Evolutionary conservation across 2,329 filamentous ascomycete species (phyloP), one percentile per base, ranked within the genome.

Genomic region (Chaetothyriales sp.): DNA sequence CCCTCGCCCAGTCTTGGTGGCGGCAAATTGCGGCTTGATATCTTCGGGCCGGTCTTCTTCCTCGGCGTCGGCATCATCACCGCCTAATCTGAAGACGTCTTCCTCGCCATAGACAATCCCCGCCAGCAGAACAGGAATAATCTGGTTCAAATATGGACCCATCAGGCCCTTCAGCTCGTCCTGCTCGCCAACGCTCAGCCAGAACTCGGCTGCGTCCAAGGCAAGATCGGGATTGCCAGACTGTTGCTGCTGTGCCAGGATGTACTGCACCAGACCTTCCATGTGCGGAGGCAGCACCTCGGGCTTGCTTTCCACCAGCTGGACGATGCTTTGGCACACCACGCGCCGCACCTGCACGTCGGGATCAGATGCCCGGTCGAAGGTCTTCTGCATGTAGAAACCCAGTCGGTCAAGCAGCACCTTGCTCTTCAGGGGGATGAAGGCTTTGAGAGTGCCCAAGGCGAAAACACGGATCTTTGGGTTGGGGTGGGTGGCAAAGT

Each of bases 51-150:
- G 80, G 65, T 98, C 92, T 46, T 98, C 90, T 54, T 87, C 77
- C 15, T 96, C 88, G 44, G 92, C 92, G 64, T 96, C 89, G 58
- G 90, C 84, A 18, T 83, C 86, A 55, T 87, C 87, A 8, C 81
- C 84, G 55, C 89, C 88, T 6, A 96, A 73, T 48, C 88, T 74
- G 32, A 86, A 76, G 59, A 95, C 92, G 58, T 96, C 92, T 59
- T 98, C 92, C 56, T 92, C 86, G 61, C 84, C 86, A 66, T 96
- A 98, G 1, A 96, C 81, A 90, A 98, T 98, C 64, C 86, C 93
- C 58, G 92, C 81, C 6, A 98, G 76, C 48, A 98, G 72, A 1
- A 95, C 84, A 0, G 92, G 92, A 26, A 98, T 83, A 56, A 96
- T 90, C 65, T 85, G 86, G 57, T 77, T 69, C 51, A 96, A 78